Conservation (phyloP, 1,284 basidiomycete species). For the Schizopora paradoxa region DNA sequence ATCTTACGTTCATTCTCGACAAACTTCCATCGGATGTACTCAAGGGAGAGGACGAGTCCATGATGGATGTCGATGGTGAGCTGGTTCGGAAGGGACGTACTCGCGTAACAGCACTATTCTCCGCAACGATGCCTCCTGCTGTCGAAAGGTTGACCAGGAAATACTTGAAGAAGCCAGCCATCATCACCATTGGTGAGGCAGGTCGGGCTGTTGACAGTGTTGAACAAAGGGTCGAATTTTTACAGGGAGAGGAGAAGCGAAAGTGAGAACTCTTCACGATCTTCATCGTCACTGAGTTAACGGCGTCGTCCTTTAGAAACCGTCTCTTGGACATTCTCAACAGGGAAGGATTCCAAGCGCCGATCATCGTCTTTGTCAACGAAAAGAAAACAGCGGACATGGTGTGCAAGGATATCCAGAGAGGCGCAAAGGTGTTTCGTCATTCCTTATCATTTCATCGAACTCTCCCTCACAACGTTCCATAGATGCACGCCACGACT, state of each 20-base stretch:
- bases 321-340: conserved; percentile 88
- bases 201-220: conserved; percentile 97
- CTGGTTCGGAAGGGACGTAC: conserved; percentile 71
- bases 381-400: conserved; percentile 98
- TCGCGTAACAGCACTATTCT: conserved; percentile 90
- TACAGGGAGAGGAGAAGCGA: conserved; percentile 90
- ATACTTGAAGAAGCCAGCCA: conserved; percentile 88
- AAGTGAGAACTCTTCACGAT: conserved; percentile 49
- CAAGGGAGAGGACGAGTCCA: conserved; percentile 72
- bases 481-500: conserved; percentile 80
- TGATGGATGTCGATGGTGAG: conserved; percentile 57
- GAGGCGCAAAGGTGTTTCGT: conserved; percentile 64
- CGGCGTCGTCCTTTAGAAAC: conserved; percentile 41
- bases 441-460: conserved; percentile 12
- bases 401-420: conserved; percentile 87
- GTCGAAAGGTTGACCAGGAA: conserved; percentile 93
- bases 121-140: conserved; percentile 96
- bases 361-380: conserved; percentile 99
- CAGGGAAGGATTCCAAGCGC: conserved; percentile 73
- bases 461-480: conserved; percentile 15
- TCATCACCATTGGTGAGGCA: conserved; percentile 96
- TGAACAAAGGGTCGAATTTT: conserved; percentile 94
- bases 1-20: conserved; percentile 93
- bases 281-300: background rate
- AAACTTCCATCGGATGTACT: conserved; percentile 82